Evolutionary conservation across 306 rosid species (phyloP).

Genomic region (Begonia loranthoides): DNA sequence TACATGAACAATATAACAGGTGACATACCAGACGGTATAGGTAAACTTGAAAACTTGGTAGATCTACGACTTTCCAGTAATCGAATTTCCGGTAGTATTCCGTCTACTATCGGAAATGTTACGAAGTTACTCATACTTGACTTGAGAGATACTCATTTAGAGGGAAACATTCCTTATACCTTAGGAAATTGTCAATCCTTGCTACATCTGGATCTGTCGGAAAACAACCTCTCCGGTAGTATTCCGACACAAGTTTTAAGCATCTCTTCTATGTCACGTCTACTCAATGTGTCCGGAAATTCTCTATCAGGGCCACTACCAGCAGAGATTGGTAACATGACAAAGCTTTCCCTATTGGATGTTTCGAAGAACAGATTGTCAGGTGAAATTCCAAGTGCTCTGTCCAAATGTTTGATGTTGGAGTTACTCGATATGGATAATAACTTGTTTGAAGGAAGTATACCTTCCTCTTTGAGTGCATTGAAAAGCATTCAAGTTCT

Average conservation of each 20-base stretch:
- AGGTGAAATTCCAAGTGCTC: not conserved
- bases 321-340: constrained; percentile 5
- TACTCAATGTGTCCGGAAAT: constrained; percentile 1
- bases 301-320: constrained; percentile 5
- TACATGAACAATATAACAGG: constrained; percentile 2
- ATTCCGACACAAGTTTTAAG: not conserved
- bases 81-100: constrained; percentile 2
- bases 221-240: not conserved
- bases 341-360: not conserved
- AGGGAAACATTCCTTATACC: constrained; percentile 1
- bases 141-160: not conserved
- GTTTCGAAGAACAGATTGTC: constrained; percentile 3
- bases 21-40: constrained; percentile 3
- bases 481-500: not conserved
- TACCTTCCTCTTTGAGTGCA: constrained; percentile 1
- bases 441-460: constrained; percentile 5
- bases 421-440: not conserved
- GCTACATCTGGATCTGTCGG: not conserved
- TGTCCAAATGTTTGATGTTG: not conserved
- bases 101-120: constrained; percentile 2
- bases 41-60: constrained; percentile 3
- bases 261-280: not conserved
- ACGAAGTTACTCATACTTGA: not conserved
- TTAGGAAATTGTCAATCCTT: constrained; percentile 2
- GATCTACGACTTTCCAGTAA: not conserved